Evolutionary conservation across 306 rosid species (phyloP), one percentile per base, ranked within the genome.

Genomic region (Vachellia collinsii): DNA sequence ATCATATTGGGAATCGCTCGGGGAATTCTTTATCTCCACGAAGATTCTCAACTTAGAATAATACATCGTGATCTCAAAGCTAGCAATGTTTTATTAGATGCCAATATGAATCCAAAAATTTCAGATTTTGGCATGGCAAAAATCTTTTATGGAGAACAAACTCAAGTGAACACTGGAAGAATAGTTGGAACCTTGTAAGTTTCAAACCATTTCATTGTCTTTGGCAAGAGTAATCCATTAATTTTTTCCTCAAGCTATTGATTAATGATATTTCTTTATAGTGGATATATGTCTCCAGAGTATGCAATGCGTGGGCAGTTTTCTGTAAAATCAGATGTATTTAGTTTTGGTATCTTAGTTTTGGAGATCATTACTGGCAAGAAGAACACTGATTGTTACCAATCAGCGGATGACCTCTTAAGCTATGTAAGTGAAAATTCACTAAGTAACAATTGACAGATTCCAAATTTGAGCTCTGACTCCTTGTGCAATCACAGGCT

Each of bases 101-200:
- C 20, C 12, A 63, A 86, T 3, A 82, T 93, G 93, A 83, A 86
- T 0, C 76, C 97, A 3, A 93, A 91, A 63, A 93, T 91, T 38
- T 86, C 92, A 22, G 97, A 93, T 77, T 93, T 93, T 85, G 97
- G 97, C 2, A 86, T 86, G 90, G 97, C 97, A 19, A 91, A 74
- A 67, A 80, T 88, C 36, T 85, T 88, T 41, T 77, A 23, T 4
- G 82, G 39, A 4, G 89, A 88, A 20, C 89, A 88, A 43, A 82
- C 82, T 58, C 87, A 82, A 78, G 90, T 82, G 7, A 83, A 76
- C 58, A 93, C 97, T 0, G 71, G 59, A 41, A 80, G 79, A 48
- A 70, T 93, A 13, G 94, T 86, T 39, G 97, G 94, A 25, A 93
- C 94, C 8, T 88, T 20, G 97, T 93, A 90, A 87, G 97, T 83